These are phyloP conservation scores for Cercospora brassicicola DNA, from an alignment of 2,329 filamentous ascomycete species.

Conservation along the genomic window DNA sequence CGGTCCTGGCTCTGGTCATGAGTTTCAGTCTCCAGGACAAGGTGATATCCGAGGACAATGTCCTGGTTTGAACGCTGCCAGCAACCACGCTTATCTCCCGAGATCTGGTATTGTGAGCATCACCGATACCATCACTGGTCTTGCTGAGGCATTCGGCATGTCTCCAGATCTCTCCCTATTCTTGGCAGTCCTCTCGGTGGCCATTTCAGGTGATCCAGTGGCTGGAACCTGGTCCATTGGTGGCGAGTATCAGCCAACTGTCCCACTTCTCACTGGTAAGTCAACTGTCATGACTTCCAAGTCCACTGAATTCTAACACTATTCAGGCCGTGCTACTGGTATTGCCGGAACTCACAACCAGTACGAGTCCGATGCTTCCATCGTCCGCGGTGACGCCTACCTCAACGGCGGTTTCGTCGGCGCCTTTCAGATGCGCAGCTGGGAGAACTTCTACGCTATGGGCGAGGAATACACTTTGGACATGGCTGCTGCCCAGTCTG, in stretches of 20 bases:
- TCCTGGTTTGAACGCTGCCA: constrained; percentile 30
- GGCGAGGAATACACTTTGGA: constrained; percentile 30
- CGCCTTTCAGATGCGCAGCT: constrained; percentile 24
- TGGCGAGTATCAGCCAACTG: constrained; percentile 12
- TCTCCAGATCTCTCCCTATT: constrained; percentile 33
- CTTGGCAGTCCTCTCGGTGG: constrained; percentile 20
- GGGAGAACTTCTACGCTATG: constrained; percentile 34
- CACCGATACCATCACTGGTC: neutral
- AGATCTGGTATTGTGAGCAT: neutral
- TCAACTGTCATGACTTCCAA: constrained; percentile 18
- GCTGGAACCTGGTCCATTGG: constrained; percentile 22
- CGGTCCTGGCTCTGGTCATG: constrained; percentile 29
- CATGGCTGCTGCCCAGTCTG: constrained; percentile 22
- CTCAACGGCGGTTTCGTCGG: constrained; percentile 27
- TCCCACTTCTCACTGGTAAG: constrained; percentile 19
- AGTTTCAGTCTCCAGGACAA: constrained; percentile 31
- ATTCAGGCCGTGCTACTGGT: constrained; percentile 21
- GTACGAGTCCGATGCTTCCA: constrained; percentile 41
- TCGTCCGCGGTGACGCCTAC: constrained; percentile 40
- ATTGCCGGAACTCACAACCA: constrained; percentile 38
- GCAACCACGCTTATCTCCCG: constrained; percentile 17
- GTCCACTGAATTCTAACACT: constrained; percentile 22
- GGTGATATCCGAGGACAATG: constrained; percentile 39
- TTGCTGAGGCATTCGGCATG: constrained; percentile 38
- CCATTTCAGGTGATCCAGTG: constrained; percentile 19